Evolutionary conservation across 2,329 filamentous ascomycete species (phyloP).

Genomic region (Endothia cerciana): DNA sequence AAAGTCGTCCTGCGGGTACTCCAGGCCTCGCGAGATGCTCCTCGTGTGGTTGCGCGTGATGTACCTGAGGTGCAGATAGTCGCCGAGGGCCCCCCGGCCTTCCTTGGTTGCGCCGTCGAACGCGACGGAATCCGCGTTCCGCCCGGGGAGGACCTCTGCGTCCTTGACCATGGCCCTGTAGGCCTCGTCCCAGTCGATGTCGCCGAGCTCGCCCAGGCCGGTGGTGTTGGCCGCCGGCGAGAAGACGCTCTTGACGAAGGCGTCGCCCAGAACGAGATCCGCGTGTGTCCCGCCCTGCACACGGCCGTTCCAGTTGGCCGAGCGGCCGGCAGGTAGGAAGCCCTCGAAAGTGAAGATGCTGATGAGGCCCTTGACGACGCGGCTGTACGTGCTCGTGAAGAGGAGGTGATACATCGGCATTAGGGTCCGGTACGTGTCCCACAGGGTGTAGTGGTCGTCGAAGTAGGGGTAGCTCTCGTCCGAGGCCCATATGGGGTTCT

Average conservation of each 20-base stretch:
- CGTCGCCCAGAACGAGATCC: slow-evolving; percentile 60
- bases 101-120: slow-evolving; percentile 54
- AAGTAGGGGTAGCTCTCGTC: slow-evolving; percentile 41
- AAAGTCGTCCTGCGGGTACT: slow-evolving; percentile 59
- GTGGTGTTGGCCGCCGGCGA: slow-evolving; percentile 4
- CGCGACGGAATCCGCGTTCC: slow-evolving; percentile 48
- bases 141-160: slow-evolving; percentile 53
- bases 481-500: slow-evolving; percentile 55
- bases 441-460: slow-evolving; percentile 39
- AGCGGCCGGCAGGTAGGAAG: slow-evolving; percentile 53
- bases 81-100: slow-evolving; percentile 56
- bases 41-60: slow-evolving; percentile 53
- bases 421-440: slow-evolving; percentile 37
- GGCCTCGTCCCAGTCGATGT: slow-evolving; percentile 46
- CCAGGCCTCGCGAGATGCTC: slow-evolving; percentile 53
- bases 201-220: slow-evolving; percentile 36
- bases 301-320: slow-evolving; percentile 57
- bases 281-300: slow-evolving; percentile 59
- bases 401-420: slow-evolving; percentile 48
- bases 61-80: slow-evolving; percentile 55
- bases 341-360: slow-evolving; percentile 57
- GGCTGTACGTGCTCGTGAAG: slow-evolving; percentile 54
- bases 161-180: slow-evolving; percentile 53
- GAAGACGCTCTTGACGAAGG: slow-evolving; percentile 49
- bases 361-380: slow-evolving; percentile 54